phyloP scores from a whole-genome alignment of 345 rosid genomes.

The Aquilaria sinensis region DNA sequence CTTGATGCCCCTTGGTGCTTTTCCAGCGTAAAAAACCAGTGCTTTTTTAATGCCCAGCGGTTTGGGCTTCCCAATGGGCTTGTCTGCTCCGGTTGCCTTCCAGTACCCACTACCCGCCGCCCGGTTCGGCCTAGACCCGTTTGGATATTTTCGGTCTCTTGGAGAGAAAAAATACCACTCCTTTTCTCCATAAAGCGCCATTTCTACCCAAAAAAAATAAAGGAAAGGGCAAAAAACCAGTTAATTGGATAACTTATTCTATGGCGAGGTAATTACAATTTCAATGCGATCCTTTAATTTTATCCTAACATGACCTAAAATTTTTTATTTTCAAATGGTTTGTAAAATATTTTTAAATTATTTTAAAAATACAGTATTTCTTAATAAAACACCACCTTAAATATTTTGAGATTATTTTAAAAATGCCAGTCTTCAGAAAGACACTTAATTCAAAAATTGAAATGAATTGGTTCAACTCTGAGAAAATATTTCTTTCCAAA shows the following conservation, averaged over 20 bases:
- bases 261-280: too few relatives aligned
- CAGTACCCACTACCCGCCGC: slow-evolving; percentile 87
- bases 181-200: slow-evolving; percentile 79
- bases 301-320: too few relatives aligned
- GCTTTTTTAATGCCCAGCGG: slow-evolving; percentile 79
- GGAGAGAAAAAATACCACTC: slow-evolving; percentile 96
- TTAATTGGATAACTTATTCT: background rate
- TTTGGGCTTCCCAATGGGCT: slow-evolving; percentile 79
- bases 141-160: slow-evolving; percentile 82
- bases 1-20: slow-evolving; percentile 74
- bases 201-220: slow-evolving; percentile 23
- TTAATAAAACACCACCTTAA: too few relatives aligned
- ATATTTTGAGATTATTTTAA: too few relatives aligned
- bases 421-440: too few relatives aligned
- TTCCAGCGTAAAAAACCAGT: slow-evolving; percentile 82
- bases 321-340: too few relatives aligned
- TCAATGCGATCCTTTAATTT: too few relatives aligned
- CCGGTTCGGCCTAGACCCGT: slow-evolving; percentile 82
- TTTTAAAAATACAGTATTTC: too few relatives aligned
- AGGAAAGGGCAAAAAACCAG: background rate
- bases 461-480: too few relatives aligned
- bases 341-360: too few relatives aligned
- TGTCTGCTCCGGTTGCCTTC: slow-evolving; percentile 96
- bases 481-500: too few relatives aligned
- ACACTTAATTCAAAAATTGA: too few relatives aligned